Evolutionary conservation across 1,284 basidiomycete species (phyloP), one percentile per base, ranked within the genome.

Genomic region (Apiotrichum laibachii): DNA sequence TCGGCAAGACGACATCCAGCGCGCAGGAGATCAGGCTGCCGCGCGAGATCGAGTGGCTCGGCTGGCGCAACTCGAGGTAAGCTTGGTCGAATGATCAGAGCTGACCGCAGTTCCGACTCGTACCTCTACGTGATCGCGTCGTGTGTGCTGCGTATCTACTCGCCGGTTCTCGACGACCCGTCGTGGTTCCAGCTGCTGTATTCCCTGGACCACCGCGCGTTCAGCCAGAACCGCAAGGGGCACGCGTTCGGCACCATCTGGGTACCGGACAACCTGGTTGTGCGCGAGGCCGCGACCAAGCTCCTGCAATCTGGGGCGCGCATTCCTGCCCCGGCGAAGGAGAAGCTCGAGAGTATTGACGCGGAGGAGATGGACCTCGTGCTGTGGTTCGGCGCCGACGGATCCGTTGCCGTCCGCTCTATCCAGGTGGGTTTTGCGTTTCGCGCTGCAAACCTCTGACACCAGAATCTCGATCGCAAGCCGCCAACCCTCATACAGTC

Each of bases 101-200:
- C 49, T 60, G 48, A 51, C 26, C 1, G 18, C 47, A 76, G 74
- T 33, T 64, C 62, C 19, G 75, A 78, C 50, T 61, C 70, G 11
- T 66, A 71, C 46, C 65, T 78, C 7, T 78, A 75, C 55, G 72
- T 72, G 6, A 72, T 73, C 50, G 71, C 76, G 0, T 59, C 58
- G 13, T 71, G 74, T 46, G 73, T 76, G 35, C 62, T 94, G 35
- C 86, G 92, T 26, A 85, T 96, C 69, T 95, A 92, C 76, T 81
- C 89, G 31, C 88, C 92, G 5, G 88, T 96, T 19, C 79, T 96
- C 26, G 93, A 96, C 76, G 85, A 87, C 31, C 90, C 91, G 15
- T 84, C 87, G 65, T 84, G 86, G 72, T 84, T 96, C 53, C 91
- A 94, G 72, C 83, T 95, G 9, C 90, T 91, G 72, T 85, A 87